Evolutionary conservation across 1,284 basidiomycete species (phyloP).

Genomic region (Malassezia slooffiae): DNA sequence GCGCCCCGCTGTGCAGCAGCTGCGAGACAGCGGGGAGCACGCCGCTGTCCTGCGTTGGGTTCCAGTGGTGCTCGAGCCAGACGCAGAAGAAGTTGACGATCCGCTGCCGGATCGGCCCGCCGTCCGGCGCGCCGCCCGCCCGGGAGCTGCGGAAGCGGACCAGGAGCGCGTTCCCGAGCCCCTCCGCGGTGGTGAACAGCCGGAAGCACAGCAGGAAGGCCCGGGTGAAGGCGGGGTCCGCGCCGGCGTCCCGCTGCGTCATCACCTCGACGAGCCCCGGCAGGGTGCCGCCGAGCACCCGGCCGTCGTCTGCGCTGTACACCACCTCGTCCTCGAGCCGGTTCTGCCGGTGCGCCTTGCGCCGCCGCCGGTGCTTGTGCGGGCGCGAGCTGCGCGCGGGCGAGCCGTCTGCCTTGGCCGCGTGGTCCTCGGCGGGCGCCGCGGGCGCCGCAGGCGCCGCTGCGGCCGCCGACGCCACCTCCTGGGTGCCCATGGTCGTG

Average conservation of each 20-base stretch:
- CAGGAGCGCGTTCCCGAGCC: slow-evolving; percentile 66
- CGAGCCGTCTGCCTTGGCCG: too few species aligned
- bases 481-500: too few species aligned
- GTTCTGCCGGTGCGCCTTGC: too few species aligned
- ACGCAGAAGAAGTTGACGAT: slow-evolving; percentile 82
- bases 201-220: slow-evolving; percentile 94
- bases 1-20: slow-evolving; percentile 30
- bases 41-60: slow-evolving; percentile 50
- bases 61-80: slow-evolving; percentile 89
- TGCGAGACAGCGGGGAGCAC: slow-evolving; percentile 56
- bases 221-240: slow-evolving; percentile 66
- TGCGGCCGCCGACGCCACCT: too few species aligned
- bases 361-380: too few species aligned
- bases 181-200: slow-evolving; percentile 69
- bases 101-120: slow-evolving; percentile 65
- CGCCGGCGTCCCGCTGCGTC: slow-evolving; percentile 80
- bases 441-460: background rate
- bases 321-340: slow-evolving; percentile 76
- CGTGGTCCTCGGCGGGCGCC: too few species aligned
- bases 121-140: background rate
- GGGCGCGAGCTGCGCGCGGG: too few species aligned
- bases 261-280: slow-evolving; percentile 81
- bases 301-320: slow-evolving; percentile 70
- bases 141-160: slow-evolving; percentile 64
- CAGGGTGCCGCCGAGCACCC: slow-evolving; percentile 79